Percentiles rank a stretch among this genome's conserved stretches.
These are phyloP conservation scores for Hevea brasiliensis DNA, from an alignment of 345 rosid species.

Conservation along the genomic window DNA sequence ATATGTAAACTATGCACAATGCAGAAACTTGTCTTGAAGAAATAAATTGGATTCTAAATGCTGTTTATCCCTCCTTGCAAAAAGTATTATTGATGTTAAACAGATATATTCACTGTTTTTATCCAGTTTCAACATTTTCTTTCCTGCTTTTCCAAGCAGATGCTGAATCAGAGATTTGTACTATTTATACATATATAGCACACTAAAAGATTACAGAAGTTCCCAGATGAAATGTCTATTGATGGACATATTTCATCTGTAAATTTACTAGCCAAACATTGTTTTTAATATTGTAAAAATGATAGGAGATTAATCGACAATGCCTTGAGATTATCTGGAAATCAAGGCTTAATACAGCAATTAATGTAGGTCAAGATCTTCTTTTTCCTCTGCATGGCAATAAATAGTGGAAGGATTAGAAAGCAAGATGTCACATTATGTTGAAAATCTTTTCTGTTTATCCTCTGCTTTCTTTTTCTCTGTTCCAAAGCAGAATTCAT, in stretches of 20 bases:
- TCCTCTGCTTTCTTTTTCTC: not conserved
- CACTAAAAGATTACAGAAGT: not conserved
- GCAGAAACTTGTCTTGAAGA: not conserved
- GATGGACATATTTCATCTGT: not conserved
- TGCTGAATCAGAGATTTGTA: not conserved
- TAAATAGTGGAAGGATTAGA: conserved; percentile 21
- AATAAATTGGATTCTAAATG: not conserved
- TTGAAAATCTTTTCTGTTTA: not conserved
- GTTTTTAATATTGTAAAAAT: not conserved
- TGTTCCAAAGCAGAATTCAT: not conserved
- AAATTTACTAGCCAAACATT: not conserved
- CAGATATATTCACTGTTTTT: not conserved
- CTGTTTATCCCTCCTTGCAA: not conserved
- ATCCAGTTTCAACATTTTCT: not conserved
- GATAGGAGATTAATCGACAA: not conserved
- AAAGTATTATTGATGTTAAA: not conserved
- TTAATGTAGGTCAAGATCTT: conserved; percentile 76
- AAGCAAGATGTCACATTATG: not conserved
- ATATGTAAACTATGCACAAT: not conserved
- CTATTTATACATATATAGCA: not conserved
- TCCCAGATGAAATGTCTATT: not conserved
- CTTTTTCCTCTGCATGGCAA: conserved; percentile 69
- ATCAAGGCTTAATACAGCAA: conserved; percentile 70
- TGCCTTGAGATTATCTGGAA: conserved; percentile 6
- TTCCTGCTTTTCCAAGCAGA: not conserved